Evolutionary conservation across 176 grass and related monocot species (phyloP).

Genomic region (Stipa capillata): DNA sequence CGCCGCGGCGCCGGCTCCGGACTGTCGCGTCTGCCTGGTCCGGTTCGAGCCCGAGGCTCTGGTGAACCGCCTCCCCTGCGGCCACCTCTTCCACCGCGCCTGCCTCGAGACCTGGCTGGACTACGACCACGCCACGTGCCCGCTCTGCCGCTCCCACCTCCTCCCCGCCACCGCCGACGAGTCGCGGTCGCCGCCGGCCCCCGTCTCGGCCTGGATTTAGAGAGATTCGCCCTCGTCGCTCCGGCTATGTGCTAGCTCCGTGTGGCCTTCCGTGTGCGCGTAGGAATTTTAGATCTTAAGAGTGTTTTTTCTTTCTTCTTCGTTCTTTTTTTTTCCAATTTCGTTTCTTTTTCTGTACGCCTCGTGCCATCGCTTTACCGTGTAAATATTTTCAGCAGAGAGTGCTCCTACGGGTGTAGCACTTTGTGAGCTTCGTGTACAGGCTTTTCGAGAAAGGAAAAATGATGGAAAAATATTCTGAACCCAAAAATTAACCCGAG

Average conservation of each 20-base stretch:
- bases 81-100: conserved; percentile 68
- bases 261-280: conserved; percentile 46
- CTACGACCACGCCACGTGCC: conserved; percentile 83
- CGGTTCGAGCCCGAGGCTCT: conserved; percentile 58
- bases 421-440: conserved; percentile 18
- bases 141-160: conserved; percentile 61
- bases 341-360: not conserved
- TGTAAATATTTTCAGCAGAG: conserved; percentile 44
- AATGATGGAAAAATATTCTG: not conserved
- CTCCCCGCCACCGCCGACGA: conserved; percentile 14
- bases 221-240: not conserved
- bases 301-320: not conserved
- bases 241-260: conserved; percentile 29
- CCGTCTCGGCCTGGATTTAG: not conserved
- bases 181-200: not conserved
- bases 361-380: conserved; percentile 17
- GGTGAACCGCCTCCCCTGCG: conserved; percentile 76
- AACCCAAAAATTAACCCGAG: not conserved
- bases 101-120: conserved; percentile 86
- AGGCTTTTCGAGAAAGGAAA: not conserved
- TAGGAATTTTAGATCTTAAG: not conserved
- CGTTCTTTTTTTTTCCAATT: not conserved
- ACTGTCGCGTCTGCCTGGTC: conserved; percentile 67
- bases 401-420: conserved; percentile 36
- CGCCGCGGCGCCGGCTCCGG: not conserved